Evolutionary conservation across 78 protist species (phyloP).

Genomic region (Tieghemostelium lacteum): DNA sequence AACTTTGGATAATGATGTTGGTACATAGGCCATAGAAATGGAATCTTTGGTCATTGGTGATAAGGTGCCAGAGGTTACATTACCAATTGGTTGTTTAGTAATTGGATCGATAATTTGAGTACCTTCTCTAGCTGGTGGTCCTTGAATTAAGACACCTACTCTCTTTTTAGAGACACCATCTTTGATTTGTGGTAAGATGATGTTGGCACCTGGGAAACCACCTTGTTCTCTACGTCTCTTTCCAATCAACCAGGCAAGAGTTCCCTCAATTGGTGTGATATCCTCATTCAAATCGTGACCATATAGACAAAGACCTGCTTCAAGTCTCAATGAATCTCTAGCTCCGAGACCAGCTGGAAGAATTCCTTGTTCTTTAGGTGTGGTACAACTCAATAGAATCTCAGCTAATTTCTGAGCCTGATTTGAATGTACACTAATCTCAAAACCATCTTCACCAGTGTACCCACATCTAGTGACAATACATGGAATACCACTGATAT

Average conservation of each 20-base stretch:
- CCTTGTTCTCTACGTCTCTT: conserved; percentile 87
- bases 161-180: conserved; percentile 80
- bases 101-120: conserved; percentile 10
- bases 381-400: conserved; percentile 28
- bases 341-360: conserved; percentile 96
- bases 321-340: conserved; percentile 96
- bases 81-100: conserved; percentile 83
- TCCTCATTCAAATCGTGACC: conserved; percentile 95
- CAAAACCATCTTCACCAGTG: conserved; percentile 99
- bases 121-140: conserved; percentile 93
- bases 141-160: conserved; percentile 85
- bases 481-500: conserved; percentile 18
- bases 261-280: conserved; percentile 93
- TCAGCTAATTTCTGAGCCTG: conserved; percentile 72
- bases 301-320: conserved; percentile 98
- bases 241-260: conserved; percentile 91
- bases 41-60: conserved; percentile 87
- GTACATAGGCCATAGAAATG: conserved; percentile 95
- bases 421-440: conserved; percentile 83
- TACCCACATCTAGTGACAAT: conserved; percentile 91
- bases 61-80: conserved; percentile 90
- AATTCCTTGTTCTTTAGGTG: conserved; percentile 37
- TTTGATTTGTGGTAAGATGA: conserved; percentile 87
- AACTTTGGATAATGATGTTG: conserved; percentile 20
- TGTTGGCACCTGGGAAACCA: conserved; percentile 94